phyloP scores from a whole-genome alignment of 306 rosid genomes.

The Casuarina equisetifolia region DNA sequence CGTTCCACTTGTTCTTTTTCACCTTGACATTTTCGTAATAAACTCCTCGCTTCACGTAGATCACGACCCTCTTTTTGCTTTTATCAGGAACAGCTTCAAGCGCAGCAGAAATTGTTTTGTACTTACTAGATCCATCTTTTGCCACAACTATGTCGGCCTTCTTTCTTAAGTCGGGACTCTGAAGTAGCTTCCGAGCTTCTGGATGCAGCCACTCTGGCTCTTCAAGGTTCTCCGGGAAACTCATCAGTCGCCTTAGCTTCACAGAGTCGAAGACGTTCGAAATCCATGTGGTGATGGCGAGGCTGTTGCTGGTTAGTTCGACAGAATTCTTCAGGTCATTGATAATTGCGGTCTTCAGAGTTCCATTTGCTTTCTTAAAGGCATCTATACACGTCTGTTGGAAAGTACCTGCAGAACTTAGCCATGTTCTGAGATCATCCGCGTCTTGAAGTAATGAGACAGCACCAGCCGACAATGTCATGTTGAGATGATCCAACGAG shows the following conservation, averaged over 20 bases:
- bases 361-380: constrained; percentile 36
- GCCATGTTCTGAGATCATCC: constrained; percentile 74
- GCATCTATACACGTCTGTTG: constrained; percentile 73
- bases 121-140: constrained; percentile 53
- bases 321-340: constrained; percentile 54
- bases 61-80: constrained; percentile 59
- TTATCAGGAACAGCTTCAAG: constrained; percentile 50
- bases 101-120: constrained; percentile 53
- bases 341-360: constrained; percentile 4
- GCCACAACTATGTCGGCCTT: constrained; percentile 51
- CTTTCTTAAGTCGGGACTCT: constrained; percentile 30
- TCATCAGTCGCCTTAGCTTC: constrained; percentile 39
- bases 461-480: constrained; percentile 30
- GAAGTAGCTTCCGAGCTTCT: constrained; percentile 30
- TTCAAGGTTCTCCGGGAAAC: not conserved
- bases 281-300: constrained; percentile 68
- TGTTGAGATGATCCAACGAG: constrained; percentile 60
- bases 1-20: constrained; percentile 68
- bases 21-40: constrained; percentile 66
- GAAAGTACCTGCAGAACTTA: constrained; percentile 72
- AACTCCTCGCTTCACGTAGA: constrained; percentile 65
- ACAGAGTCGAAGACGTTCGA: constrained; percentile 25
- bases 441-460: constrained; percentile 38
- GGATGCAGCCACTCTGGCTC: constrained; percentile 40
- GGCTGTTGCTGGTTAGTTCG: constrained; percentile 70